Percentiles rank a stretch among this genome's conserved stretches.
phyloP scores from a whole-genome alignment of 139 green algal genomes.

The Chlorella sp. region DNA sequence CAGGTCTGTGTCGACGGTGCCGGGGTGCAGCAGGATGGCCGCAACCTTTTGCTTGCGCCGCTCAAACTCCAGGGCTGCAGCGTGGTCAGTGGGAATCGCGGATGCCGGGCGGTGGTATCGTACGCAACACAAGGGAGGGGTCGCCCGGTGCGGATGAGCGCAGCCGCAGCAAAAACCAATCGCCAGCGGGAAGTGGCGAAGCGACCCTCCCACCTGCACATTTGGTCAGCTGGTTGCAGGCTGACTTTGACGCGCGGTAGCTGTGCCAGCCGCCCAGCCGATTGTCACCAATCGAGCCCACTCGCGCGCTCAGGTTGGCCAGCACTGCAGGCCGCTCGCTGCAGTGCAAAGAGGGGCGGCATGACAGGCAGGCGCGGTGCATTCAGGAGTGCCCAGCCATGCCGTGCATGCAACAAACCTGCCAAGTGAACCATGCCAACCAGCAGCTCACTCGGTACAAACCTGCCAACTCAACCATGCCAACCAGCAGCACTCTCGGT shows the following conservation, averaged over 20 bases:
- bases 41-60: constrained; percentile 61
- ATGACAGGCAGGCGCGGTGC: not conserved
- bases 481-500: no score
- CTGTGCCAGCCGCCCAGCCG: constrained; percentile 85
- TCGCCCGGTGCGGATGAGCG: no score
- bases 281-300: constrained; percentile 82
- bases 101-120: no score
- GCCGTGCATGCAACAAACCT: no score
- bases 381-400: no score
- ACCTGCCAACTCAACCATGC: no score
- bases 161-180: no score
- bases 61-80: constrained; percentile 63
- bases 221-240: constrained; percentile 86
- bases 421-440: no score
- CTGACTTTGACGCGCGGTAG: constrained; percentile 78
- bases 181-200: no score
- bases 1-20: constrained; percentile 84
- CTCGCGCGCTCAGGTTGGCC: constrained; percentile 78
- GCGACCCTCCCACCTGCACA: constrained; percentile 37
- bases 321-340: constrained; percentile 64
- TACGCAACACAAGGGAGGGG: no score
- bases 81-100: no score
- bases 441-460: no score
- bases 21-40: constrained; percentile 81
- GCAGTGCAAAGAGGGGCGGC: not conserved